phyloP scores from a whole-genome alignment of 2,329 filamentous ascomycete species.

The Ustilaginoidea virens region DNA sequence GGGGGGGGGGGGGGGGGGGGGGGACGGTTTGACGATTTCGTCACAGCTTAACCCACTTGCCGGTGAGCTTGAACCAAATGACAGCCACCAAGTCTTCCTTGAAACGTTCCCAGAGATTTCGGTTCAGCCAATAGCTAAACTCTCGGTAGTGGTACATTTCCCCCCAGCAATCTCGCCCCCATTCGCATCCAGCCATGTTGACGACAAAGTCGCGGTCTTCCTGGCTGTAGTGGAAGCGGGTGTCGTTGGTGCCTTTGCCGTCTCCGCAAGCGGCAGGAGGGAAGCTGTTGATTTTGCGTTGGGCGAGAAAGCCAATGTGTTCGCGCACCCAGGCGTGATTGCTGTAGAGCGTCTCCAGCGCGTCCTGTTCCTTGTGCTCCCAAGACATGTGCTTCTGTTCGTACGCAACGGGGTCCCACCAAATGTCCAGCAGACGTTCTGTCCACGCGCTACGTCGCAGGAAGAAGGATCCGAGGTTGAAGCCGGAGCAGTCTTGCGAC shows the following conservation, averaged over 20 bases:
- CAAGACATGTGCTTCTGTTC: constrained; percentile 98
- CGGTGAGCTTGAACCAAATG: constrained; percentile 48
- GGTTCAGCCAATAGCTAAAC: constrained; percentile 79
- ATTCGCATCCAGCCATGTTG: constrained; percentile 97
- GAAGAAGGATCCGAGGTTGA: constrained; percentile 95
- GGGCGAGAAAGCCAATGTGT: constrained; percentile 76
- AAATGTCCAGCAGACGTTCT: constrained; percentile 80
- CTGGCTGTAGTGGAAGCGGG: constrained; percentile 71
- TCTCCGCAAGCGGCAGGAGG: constrained; percentile 78
- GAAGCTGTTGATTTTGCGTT: constrained; percentile 90
- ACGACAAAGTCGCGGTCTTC: constrained; percentile 83
- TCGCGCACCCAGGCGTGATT: constrained; percentile 87
- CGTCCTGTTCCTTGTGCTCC: constrained; percentile 98
- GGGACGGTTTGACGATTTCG: neutral
- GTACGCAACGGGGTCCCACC: constrained; percentile 97
- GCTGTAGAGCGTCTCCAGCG: constrained; percentile 79
- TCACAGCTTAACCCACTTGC: constrained; percentile 41
- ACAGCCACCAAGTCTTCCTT: constrained; percentile 50
- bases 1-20: neutral
- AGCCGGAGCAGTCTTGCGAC: constrained; percentile 86
- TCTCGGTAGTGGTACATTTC: constrained; percentile 96
- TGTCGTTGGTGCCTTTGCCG: constrained; percentile 46
- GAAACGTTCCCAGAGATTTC: constrained; percentile 63
- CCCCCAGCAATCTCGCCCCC: constrained; percentile 92
- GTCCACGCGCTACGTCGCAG: constrained; percentile 75